phyloP scores from a whole-genome alignment of 2,329 filamentous ascomycete genomes.

The Neobulgaria alba region DNA sequence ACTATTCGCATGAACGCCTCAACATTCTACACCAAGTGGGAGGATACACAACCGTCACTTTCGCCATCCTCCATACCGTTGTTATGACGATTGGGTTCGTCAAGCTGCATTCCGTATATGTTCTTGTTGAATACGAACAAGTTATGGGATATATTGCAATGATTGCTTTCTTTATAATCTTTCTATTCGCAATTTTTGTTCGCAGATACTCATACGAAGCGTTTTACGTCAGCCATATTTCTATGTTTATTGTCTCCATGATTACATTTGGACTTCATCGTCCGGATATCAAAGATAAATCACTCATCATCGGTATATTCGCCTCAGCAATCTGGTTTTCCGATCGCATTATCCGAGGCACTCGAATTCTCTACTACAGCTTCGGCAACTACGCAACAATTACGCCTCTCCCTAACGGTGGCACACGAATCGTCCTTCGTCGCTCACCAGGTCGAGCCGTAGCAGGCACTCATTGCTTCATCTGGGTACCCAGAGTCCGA shows the following conservation, averaged over 20 bases:
- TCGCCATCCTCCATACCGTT: constrained; percentile 37
- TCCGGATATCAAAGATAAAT: constrained; percentile 33
- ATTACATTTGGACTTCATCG: constrained; percentile 43
- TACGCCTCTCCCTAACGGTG: constrained; percentile 44
- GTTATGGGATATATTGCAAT: constrained; percentile 42
- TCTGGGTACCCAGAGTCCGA: constrained; percentile 53
- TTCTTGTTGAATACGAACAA: constrained; percentile 32
- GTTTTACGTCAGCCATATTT: constrained; percentile 45
- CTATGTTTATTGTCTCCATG: constrained; percentile 39
- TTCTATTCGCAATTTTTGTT: constrained; percentile 35
- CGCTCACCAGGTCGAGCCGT: constrained; percentile 34
- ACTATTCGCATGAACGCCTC: constrained; percentile 49
- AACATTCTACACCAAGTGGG: constrained; percentile 46
- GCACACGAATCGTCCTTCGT: constrained; percentile 45
- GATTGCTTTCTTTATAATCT: constrained; percentile 37
- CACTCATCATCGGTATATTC: constrained; percentile 35
- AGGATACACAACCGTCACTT: constrained; percentile 38
- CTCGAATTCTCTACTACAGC: constrained; percentile 35
- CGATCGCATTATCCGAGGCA: constrained; percentile 41
- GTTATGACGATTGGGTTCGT: constrained; percentile 34
- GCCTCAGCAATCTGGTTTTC: constrained; percentile 39
- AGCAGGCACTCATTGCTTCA: constrained; percentile 52
- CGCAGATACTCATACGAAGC: constrained; percentile 41
- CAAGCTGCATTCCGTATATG: constrained; percentile 14
- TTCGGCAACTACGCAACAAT: constrained; percentile 43